Evolutionary conservation across 2,329 filamentous ascomycete genomes (phyloP).

Genomic region (Cladosporium phlei): DNA sequence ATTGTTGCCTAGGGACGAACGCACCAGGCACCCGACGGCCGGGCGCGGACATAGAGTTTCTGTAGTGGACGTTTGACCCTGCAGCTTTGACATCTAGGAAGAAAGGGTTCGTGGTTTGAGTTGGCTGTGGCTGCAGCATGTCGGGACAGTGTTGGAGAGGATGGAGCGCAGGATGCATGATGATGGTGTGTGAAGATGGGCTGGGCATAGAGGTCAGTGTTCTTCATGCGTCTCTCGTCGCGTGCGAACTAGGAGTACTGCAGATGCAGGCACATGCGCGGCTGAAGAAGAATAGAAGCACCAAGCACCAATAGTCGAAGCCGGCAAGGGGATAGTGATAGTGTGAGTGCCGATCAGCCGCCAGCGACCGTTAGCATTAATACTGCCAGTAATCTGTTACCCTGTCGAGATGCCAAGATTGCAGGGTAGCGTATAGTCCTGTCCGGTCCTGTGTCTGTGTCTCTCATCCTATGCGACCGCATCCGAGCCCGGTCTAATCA

Average conservation of each 20-base stretch:
- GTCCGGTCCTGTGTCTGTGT: background rate
- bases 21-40: slow-evolving; percentile 6
- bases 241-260: too few relatives aligned
- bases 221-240: too few relatives aligned
- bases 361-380: too few relatives aligned
- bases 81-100: slow-evolving; percentile 11
- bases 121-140: slow-evolving; percentile 1
- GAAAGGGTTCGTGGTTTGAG: background rate
- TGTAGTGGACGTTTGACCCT: slow-evolving; percentile 10
- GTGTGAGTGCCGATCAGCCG: too few relatives aligned
- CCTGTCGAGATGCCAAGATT: too few relatives aligned
- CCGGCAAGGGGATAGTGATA: too few relatives aligned
- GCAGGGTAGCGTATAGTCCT: background rate
- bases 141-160: background rate
- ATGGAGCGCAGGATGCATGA: background rate
- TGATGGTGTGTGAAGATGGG: background rate
- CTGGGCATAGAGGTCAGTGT: too few relatives aligned
- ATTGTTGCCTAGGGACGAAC: slow-evolving; percentile 9
- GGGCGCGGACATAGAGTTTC: slow-evolving; percentile 8
- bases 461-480: background rate
- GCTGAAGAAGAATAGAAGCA: too few relatives aligned
- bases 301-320: too few relatives aligned
- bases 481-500: too few relatives aligned
- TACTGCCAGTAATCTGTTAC: too few relatives aligned
- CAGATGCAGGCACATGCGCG: too few relatives aligned